Base-by-base conservation (phyloP, 768 basidiomycete species). In the Hygrophorus pudorinus region DNA sequence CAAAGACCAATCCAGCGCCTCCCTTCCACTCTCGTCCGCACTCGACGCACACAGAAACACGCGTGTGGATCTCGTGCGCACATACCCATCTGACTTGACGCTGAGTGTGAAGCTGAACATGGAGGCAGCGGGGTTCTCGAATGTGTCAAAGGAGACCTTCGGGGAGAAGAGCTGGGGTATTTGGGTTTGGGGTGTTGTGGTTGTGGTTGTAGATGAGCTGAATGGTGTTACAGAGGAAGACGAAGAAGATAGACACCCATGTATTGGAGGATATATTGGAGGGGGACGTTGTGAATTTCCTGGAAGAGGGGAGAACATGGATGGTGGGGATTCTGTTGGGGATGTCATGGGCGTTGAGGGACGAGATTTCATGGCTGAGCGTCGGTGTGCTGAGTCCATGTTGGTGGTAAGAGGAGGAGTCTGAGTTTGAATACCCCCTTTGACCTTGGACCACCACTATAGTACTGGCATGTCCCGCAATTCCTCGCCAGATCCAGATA, bases 1-100 rank as follows among this genome's bases (percentile, higher is more conserved):
- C 21, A 97, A 71, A n/a, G 78, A 71, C 94, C 94, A 99, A 45
- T 96, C 89, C 6, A 98, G 66, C 0, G 94, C 93, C 54, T 91
- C 79, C 5, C 71, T 64, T 0, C 93, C 93, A 47, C 84, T 87
- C 64, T 94, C 92, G 53, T 96, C 92, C 0, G 81, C 70, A 35
- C 86, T 87, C 1, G 88, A 74, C 0, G 93, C 93, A 47, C 91
- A 93, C 1, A 96, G 71, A 61, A 90, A 98, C 1, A 87, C 87
- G 0, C 94, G 74, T 0, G 91, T 93, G 41, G 78, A 76, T 21
- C 82, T 71, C 2, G 71, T 80, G 24, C 88, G 74, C 34, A 68
- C 65, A 60, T 91, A 97, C 2, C 84, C 84, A 1, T 82, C 86
- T 6, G 78, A 81, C 61, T 93, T 89, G 14, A 86, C 88, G 56